Evolutionary conservation across 208 protist species (phyloP), one percentile per base, ranked within the genome.

Genomic region (Trypanosoma mega): DNA sequence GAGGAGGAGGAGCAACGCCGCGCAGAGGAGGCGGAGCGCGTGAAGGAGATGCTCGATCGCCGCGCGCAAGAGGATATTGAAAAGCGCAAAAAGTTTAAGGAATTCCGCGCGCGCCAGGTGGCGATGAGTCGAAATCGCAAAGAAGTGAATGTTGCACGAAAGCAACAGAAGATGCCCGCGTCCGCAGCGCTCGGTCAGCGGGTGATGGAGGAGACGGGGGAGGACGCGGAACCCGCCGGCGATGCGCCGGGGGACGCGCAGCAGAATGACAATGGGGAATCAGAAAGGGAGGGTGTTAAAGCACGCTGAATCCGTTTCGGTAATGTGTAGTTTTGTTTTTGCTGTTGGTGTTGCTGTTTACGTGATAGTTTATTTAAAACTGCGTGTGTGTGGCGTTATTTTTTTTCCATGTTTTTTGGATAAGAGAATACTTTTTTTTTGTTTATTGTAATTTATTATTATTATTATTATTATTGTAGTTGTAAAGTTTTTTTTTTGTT

Each of bases 71-170:
- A 93, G 68, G 82, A 90, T 18, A 72, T 63, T 36, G 51, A 70
- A 43, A 89, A 91, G 74, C 69, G 77, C 53, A 52, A 82, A 52
- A 78, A 76, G 60, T 92, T 93, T 51, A 85, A 80, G 54, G 76
- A 90, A 47, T 93, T 90, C 39, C 80, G 87, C 18, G 80, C 83
- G 0, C 47, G 49, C 54, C 85, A 93, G 61, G 72, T 92, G 6
- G 78, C 78, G 26, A 88, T 90, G 87, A 91, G 84, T 63, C 70
- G 63, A 0, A 43, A 75, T 11, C 76, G 84, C 14, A 95, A 92
- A 68, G 78, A 79, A 65, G 59, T 72, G 3, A 52, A 59, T 27
- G 73, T 66, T 43, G 75, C 69, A 24, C 53, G 57, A 39, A 90
- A 88, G 68, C 67, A 76, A 21, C 43, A 56, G 47, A 63, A 72